Evolutionary conservation across 345 rosid species (phyloP).

Genomic region (Brassica juncea): DNA sequence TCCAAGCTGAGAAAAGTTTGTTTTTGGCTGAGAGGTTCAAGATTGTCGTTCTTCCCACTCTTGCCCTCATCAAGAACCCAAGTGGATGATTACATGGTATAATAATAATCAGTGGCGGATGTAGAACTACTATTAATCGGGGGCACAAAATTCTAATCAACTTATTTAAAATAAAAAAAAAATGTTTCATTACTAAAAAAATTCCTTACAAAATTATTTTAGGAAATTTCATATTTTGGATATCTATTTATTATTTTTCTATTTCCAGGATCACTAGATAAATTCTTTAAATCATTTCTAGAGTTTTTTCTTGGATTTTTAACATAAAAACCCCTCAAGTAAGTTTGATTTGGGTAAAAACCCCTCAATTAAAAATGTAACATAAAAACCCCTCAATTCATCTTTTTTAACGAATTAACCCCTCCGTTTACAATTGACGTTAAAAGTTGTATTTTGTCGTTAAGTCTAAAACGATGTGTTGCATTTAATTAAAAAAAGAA

Average conservation of each 20-base stretch:
- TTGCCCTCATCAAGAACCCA: conserved; percentile 95
- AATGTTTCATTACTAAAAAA: too few relatives aligned
- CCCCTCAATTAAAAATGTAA: not conserved
- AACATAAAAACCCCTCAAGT: not conserved
- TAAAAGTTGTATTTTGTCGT: not conserved
- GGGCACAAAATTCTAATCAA: too few relatives aligned
- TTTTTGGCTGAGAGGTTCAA: conserved; percentile 90
- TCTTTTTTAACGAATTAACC: not conserved
- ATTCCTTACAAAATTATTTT: too few relatives aligned
- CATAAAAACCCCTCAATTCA: not conserved
- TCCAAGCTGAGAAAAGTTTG: conserved; percentile 97
- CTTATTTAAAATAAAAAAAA: too few relatives aligned
- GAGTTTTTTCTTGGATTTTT: not conserved
- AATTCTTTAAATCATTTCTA: too few relatives aligned
- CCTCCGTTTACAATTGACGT: not conserved
- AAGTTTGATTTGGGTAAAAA: not conserved
- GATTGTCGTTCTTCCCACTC: conserved; percentile 90
- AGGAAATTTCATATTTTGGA: too few relatives aligned
- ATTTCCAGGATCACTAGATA: too few relatives aligned
- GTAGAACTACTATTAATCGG: too few relatives aligned
- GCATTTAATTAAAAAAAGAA: too few relatives aligned
- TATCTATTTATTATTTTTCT: too few relatives aligned
- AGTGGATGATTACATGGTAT: conserved; percentile 77
- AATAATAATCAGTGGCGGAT: too few relatives aligned
- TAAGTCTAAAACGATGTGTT: not conserved